A percentile compares a stretch with the other conserved stretches of the same genome.
Evolutionary conservation across 345 rosid species (phyloP).

Genomic region (Boechera divaricarpa): DNA sequence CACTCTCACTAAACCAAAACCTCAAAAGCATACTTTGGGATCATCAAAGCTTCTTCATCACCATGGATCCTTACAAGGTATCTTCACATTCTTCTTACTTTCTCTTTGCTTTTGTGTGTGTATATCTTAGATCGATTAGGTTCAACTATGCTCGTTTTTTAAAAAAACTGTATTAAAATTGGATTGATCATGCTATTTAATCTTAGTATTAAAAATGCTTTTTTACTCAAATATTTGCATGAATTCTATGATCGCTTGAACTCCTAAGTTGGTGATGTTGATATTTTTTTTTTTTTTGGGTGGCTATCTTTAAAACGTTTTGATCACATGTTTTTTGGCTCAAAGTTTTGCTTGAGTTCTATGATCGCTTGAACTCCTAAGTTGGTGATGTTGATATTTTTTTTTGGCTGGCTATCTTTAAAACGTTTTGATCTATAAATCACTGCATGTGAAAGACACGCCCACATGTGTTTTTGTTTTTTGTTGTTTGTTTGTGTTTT

Average conservation of each 20-base stretch:
- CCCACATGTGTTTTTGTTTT: constrained; percentile 1
- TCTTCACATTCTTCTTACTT: constrained; percentile 2
- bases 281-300: too few relatives aligned
- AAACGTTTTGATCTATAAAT: constrained; percentile 30
- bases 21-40: not conserved
- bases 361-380: constrained; percentile 24
- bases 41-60: constrained; percentile 27
- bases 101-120: not conserved
- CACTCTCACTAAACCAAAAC: constrained; percentile 38
- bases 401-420: constrained; percentile 6
- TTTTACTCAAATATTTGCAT: not conserved
- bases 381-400: constrained; percentile 5
- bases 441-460: constrained; percentile 28
- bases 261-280: too few relatives aligned
- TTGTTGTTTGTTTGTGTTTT: not conserved
- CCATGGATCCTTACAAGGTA: constrained; percentile 51
- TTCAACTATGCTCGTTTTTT: not conserved
- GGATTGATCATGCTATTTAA: not conserved
- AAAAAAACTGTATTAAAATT: not conserved
- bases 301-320: too few relatives aligned
- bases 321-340: too few relatives aligned
- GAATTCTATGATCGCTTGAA: too few relatives aligned
- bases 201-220: not conserved
- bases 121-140: not conserved
- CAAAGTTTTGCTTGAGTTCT: too few relatives aligned